Percentiles rank a stretch among this genome's conserved stretches.
Evolutionary conservation across 495 filamentous ascomycete genomes (phyloP).

Genomic region (Cryomyces antarcticus): DNA sequence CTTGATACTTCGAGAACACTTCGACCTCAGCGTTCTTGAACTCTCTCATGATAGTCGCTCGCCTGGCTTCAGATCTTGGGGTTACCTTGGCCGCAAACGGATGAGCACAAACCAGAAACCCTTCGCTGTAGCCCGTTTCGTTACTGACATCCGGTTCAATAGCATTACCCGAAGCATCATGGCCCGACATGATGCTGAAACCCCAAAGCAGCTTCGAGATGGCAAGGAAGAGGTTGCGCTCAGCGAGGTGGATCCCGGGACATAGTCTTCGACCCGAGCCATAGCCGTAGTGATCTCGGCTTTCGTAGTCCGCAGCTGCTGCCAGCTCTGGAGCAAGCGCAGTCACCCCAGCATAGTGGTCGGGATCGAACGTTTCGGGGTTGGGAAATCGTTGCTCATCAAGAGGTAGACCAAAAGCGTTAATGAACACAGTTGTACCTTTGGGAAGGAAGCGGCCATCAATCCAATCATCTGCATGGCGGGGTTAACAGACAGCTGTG

Average conservation of each 20-base stretch:
- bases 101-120: conserved; percentile 23
- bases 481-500: not conserved
- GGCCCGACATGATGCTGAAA: conserved; percentile 3
- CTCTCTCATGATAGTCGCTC: conserved; percentile 19
- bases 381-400: conserved; percentile 5
- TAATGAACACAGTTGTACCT: conserved; percentile 8
- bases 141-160: conserved; percentile 4
- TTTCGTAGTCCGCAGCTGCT: conserved; percentile 3
- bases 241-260: conserved; percentile 2
- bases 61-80: conserved; percentile 14
- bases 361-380: conserved; percentile 10
- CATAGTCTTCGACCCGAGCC: conserved; percentile 10
- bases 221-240: conserved; percentile 6
- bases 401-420: conserved; percentile 11
- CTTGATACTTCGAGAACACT: conserved; percentile 2
- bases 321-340: conserved; percentile 9
- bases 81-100: conserved; percentile 16
- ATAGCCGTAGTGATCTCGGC: conserved; percentile 12
- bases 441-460: conserved; percentile 12
- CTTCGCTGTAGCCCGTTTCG: conserved; percentile 18
- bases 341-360: conserved; percentile 7
- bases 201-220: conserved; percentile 11
- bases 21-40: conserved; percentile 6
- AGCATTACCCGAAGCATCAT: not conserved
- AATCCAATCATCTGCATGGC: conserved; percentile 9